These are phyloP conservation scores for Rhynchospora tenuis DNA, from an alignment of 176 grass and related monocot species.

Conservation along the genomic window DNA sequence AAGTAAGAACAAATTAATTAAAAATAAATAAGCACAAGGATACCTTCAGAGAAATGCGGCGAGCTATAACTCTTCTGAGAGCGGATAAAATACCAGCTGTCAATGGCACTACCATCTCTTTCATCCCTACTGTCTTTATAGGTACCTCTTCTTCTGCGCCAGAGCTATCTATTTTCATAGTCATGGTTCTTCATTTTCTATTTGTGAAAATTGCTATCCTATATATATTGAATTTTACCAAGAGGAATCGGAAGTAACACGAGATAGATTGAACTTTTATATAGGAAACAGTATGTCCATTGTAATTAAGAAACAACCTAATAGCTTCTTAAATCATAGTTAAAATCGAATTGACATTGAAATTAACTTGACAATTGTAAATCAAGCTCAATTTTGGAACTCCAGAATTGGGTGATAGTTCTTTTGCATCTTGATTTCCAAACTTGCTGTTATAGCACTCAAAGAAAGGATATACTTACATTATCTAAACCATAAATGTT, in stretches of 20 bases:
- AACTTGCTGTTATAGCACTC: background rate
- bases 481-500: background rate
- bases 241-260: background rate
- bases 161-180: conserved; percentile 69
- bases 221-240: background rate
- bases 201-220: background rate
- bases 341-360: background rate
- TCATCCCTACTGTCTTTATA: conserved; percentile 50
- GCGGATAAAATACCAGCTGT: conserved; percentile 90
- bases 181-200: conserved; percentile 34
- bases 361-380: background rate
- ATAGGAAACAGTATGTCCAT: background rate
- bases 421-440: background rate
- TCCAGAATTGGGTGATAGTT: background rate
- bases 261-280: background rate
- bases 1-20: conserved; percentile 14
- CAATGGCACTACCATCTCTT: conserved; percentile 75
- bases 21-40: conserved; percentile 12
- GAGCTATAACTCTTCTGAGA: conserved; percentile 89
- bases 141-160: conserved; percentile 42
- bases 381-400: background rate
- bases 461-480: background rate
- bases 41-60: conserved; percentile 95
- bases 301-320: background rate
- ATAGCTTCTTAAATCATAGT: background rate